Evolutionary conservation across 768 basidiomycete species (phyloP).

Genomic region (Hypsizygus marmoreus): DNA sequence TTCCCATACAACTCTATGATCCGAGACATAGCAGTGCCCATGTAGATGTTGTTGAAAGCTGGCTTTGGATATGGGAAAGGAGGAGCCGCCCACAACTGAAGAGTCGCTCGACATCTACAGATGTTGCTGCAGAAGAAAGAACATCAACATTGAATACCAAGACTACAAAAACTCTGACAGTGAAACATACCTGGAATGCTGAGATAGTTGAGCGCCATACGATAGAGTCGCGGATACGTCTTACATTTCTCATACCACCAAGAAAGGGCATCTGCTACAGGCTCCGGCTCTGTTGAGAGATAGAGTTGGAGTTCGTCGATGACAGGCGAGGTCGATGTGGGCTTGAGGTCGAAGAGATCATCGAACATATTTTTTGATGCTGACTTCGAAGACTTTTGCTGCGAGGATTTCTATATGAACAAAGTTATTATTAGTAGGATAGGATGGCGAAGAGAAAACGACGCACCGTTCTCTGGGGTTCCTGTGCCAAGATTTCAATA

Average conservation of each 20-base stretch:
- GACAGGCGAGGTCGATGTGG: not conserved
- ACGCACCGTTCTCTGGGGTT: not conserved
- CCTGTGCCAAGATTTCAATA: too few species aligned
- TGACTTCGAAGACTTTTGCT: not conserved
- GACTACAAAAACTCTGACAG: not conserved
- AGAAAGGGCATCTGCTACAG: constrained; percentile 16
- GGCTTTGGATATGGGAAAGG: constrained; percentile 21
- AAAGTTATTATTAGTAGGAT: too few species aligned
- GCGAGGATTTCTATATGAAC: too few species aligned
- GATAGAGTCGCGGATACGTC: constrained; percentile 20
- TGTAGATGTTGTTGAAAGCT: constrained; percentile 18
- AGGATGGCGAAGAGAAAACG: too few species aligned
- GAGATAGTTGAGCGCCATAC: constrained; percentile 31
- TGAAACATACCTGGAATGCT: constrained; percentile 22
- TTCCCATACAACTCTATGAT: constrained; percentile 16
- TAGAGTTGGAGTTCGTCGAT: constrained; percentile 22
- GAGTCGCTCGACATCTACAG: constrained; percentile 23
- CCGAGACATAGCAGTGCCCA: constrained; percentile 24
- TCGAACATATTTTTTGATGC: constrained; percentile 4
- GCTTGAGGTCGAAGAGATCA: constrained; percentile 20
- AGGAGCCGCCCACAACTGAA: constrained; percentile 26
- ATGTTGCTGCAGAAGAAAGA: constrained; percentile 16
- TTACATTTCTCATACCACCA: constrained; percentile 22
- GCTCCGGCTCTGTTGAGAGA: constrained; percentile 19
- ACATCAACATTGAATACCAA: not conserved